Evolutionary conservation across 768 basidiomycete species (phyloP).

Genomic region (Lactarius sanguifluus): DNA sequence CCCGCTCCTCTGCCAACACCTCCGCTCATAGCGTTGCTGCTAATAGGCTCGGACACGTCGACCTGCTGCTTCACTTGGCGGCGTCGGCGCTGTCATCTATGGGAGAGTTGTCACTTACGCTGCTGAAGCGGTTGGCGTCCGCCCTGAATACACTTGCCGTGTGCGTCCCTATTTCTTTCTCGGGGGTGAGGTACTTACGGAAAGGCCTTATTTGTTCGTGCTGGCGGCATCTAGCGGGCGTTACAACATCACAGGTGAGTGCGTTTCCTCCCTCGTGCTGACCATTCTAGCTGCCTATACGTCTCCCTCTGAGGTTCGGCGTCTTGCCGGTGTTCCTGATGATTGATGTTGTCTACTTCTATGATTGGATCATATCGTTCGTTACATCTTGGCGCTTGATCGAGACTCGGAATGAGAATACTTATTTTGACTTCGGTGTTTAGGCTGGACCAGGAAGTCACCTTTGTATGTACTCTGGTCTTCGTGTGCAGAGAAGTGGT

Average conservation of each 20-base stretch:
- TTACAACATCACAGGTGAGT: constrained; percentile 17
- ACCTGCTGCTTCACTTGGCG: neutral
- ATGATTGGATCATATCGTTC: constrained; percentile 29
- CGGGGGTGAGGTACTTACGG: neutral
- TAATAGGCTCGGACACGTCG: neutral
- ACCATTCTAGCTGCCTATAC: constrained; percentile 17
- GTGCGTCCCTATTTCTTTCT: neutral
- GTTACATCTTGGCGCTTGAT: constrained; percentile 6
- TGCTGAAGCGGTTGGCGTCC: neutral
- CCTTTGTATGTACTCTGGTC: constrained; percentile 2
- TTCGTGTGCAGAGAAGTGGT: too few species aligned
- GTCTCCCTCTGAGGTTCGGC: neutral
- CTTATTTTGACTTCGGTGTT: neutral
- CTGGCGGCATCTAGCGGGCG: constrained; percentile 18
- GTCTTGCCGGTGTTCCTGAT: neutral
- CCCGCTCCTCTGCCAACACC: neutral
- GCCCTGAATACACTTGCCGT: neutral
- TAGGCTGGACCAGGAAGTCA: constrained; percentile 24
- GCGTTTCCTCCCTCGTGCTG: neutral
- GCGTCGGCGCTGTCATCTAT: neutral
- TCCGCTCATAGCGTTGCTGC: neutral
- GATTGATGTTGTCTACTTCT: constrained; percentile 19
- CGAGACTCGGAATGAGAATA: neutral
- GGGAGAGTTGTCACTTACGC: neutral
- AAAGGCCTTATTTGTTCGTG: neutral